phyloP scores from a whole-genome alignment of 1,139 yeast genomes.

The Suhomyces bribrorum region DNA sequence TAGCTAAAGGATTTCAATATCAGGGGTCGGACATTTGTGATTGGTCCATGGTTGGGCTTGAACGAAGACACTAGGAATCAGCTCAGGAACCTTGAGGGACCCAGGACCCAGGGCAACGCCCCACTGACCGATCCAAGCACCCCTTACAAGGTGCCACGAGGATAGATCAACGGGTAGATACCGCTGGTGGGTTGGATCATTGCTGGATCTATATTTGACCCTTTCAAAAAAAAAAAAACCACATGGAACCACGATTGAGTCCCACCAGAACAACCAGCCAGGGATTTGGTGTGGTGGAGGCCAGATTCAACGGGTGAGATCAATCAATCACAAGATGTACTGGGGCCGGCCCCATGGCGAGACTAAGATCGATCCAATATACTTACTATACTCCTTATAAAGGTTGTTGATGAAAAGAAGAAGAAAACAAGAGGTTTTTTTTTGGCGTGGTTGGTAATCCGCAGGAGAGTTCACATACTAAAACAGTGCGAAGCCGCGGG shows the following conservation, averaged over 20 bases:
- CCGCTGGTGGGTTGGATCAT: not conserved
- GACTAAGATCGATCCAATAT: not conserved
- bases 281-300: slow-evolving; percentile 1
- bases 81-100: too few species aligned
- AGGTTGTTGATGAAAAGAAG: slow-evolving; percentile 11
- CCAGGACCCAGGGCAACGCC: too few species aligned
- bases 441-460: slow-evolving; percentile 8
- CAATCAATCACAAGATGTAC: not conserved
- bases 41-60: too few species aligned
- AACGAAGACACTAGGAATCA: too few species aligned
- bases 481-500: slow-evolving; percentile 10
- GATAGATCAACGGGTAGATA: not conserved
- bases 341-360: not conserved
- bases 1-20: too few species aligned
- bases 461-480: slow-evolving; percentile 4
- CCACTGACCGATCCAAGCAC: too few species aligned
- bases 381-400: slow-evolving; percentile 12
- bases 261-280: too few species aligned
- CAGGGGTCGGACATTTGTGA: too few species aligned
- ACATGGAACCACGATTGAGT: too few species aligned
- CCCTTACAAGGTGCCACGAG: too few species aligned
- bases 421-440: slow-evolving; percentile 10
- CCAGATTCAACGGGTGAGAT: not conserved
- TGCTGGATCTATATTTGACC: not conserved
- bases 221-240: not conserved